These are phyloP conservation scores for Brachypodium distachyon DNA, from an alignment of 202 grass and related monocot species.

Conservation along the genomic window DNA sequence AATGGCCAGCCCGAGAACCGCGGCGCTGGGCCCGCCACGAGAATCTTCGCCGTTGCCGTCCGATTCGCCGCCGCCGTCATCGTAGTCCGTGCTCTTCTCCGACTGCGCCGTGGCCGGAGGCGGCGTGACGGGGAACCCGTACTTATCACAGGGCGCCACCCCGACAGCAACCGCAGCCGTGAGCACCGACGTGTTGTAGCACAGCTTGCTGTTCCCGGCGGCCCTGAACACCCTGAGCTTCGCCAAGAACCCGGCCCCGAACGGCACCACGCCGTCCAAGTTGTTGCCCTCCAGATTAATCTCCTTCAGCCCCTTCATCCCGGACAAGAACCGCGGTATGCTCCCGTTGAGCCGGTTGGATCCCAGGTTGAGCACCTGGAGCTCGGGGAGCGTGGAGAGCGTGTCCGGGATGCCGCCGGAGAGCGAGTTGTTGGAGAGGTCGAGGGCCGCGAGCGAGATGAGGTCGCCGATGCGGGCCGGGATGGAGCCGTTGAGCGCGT, in stretches of 20 bases:
- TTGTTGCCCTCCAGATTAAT: conserved; percentile 83
- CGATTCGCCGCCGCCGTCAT: conserved; percentile 32
- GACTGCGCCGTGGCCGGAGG: conserved; percentile 49
- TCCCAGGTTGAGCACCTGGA: conserved; percentile 72
- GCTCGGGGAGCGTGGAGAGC: conserved; percentile 58
- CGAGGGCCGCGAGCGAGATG: conserved; percentile 44
- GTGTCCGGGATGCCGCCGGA: conserved; percentile 58
- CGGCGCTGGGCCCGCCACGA: conserved; percentile 53
- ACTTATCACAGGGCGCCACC: conserved; percentile 79
- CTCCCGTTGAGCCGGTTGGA: conserved; percentile 84
- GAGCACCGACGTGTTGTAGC: conserved; percentile 70
- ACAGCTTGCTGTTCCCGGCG: conserved; percentile 71
- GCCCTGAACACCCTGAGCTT: conserved; percentile 60
- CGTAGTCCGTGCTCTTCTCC: conserved; percentile 41
- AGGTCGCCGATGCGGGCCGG: conserved; percentile 69
- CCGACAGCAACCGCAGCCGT: conserved; percentile 54
- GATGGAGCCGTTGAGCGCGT: conserved; percentile 53
- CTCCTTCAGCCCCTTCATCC: conserved; percentile 47
- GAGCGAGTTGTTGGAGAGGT: conserved; percentile 66
- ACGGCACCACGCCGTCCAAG: conserved; percentile 75
- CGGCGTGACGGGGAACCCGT: conserved; percentile 61
- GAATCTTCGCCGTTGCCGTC: conserved; percentile 8
- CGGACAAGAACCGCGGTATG: conserved; percentile 60
- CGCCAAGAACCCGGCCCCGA: conserved; percentile 55
- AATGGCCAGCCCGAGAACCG: conserved; percentile 83